Conservation (phyloP, 129 eudicot genomes). For the Ambrosia artemisiifolia region DNA sequence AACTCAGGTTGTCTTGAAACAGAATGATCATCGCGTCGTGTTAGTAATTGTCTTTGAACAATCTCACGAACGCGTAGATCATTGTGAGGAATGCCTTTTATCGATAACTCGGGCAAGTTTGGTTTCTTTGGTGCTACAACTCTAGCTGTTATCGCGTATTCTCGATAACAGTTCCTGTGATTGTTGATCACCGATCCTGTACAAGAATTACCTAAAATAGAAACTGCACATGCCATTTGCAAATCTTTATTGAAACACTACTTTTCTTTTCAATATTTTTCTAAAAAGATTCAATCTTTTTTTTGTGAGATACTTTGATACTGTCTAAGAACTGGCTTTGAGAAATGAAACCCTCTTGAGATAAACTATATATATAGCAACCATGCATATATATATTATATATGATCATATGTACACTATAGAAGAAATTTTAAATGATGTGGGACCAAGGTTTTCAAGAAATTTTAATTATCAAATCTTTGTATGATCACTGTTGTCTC, state of each 20-base stretch:
- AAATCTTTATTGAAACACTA: background rate
- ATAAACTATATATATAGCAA: conserved; percentile 13
- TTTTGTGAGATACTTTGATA: conserved; percentile 6
- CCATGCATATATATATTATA: background rate
- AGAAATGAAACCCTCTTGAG: conserved; percentile 14
- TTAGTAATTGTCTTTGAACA: conserved; percentile 49
- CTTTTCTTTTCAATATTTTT: conserved; percentile 10
- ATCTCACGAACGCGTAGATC: conserved; percentile 53
- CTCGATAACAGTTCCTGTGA: conserved; percentile 20
- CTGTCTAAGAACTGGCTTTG: conserved; percentile 4
- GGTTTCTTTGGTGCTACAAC: conserved; percentile 50
- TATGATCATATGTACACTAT: background rate
- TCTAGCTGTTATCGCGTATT: conserved; percentile 20
- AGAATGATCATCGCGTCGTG: conserved; percentile 2
- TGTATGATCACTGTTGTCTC: conserved; percentile 5
- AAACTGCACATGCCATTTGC: conserved; percentile 48
- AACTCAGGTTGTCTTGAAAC: conserved; percentile 35
- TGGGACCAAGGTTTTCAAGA: background rate
- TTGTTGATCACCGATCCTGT: conserved; percentile 23
- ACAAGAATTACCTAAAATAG: conserved; percentile 32
- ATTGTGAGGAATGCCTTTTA: conserved; percentile 48
- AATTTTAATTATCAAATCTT: background rate
- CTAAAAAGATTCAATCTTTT: background rate
- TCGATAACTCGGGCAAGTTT: conserved; percentile 37
- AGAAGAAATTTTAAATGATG: background rate